Evolutionary conservation across 371 early-diverging fungal genomes (phyloP).

Genomic region (Thermomucor indicae-seudaticae): DNA sequence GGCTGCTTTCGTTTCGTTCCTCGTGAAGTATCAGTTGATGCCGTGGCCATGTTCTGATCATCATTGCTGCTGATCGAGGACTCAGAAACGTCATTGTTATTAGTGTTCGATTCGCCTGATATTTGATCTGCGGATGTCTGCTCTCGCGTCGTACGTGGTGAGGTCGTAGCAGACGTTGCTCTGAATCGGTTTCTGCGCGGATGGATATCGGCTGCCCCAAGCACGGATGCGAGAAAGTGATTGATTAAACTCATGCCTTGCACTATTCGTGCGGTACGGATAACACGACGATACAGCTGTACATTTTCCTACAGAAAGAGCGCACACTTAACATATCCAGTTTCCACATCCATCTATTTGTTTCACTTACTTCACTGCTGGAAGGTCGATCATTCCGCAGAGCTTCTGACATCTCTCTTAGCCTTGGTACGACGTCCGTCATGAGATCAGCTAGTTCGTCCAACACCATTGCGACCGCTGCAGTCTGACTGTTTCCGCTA

Average conservation of each 20-base stretch:
- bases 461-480: slow-evolving; percentile 39
- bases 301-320: slow-evolving; percentile 12
- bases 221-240: slow-evolving; percentile 41
- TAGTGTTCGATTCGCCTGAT: too few relatives aligned
- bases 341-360: neutral
- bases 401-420: slow-evolving; percentile 28
- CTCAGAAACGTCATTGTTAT: too few relatives aligned
- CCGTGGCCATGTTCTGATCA: too few relatives aligned
- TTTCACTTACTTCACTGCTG: slow-evolving; percentile 12
- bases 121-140: too few relatives aligned
- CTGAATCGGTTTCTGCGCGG: slow-evolving; percentile 11
- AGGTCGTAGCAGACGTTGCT: neutral
- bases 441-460: slow-evolving; percentile 39
- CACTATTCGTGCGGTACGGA: slow-evolving; percentile 40
- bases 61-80: too few relatives aligned
- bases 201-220: slow-evolving; percentile 38
- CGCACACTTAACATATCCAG: neutral
- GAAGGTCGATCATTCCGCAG: slow-evolving; percentile 20
- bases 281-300: slow-evolving; percentile 15
- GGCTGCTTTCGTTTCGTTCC: too few relatives aligned
- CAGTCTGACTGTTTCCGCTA: slow-evolving; percentile 29
- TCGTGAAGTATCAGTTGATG: too few relatives aligned
- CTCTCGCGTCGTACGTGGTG: slow-evolving; percentile 1
- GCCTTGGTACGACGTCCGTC: slow-evolving; percentile 25
- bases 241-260: slow-evolving; percentile 46